Base-by-base conservation (phyloP, 176 grass and related monocot genomes). In the Lolium rigidum region DNA sequence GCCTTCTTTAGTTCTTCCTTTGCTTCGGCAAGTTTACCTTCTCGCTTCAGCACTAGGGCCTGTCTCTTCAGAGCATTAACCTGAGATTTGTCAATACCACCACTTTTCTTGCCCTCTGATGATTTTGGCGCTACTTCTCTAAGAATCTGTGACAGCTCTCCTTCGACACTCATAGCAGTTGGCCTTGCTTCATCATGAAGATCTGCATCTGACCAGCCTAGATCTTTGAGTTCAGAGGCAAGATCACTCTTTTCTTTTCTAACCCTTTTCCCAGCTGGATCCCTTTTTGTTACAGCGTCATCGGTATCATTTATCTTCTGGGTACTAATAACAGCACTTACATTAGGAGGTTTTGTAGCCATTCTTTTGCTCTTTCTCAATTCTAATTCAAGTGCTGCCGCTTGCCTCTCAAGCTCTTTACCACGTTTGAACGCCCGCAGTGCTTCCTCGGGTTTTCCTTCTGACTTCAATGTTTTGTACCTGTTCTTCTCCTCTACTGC, bases 1-100 rank as follows among this genome's bases (percentile, higher is more conserved):
- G 96, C 96, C 69, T 89, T 95, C 81, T 98, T 98, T 63, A 98
- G 88, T 78, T 98, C 96, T 90, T 98, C 96, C 86, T 98, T 98
- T 61, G 96, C 93, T 90, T 98, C 96, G 2, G 86, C 50, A 87
- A 98, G 83, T 86, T 87, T 95, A n/a, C 96, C 96, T 85, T 95
- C 90, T 70, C 90, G 71, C 84, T 98, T 98, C 70, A 95, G 81
- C 82, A 91, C 49, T 78, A 94, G 89, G 61, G 96, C 96, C 82
- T 87, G 90, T 63, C 91, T 98, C 89, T 98, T 98, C 43, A 94
- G 76, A 82, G 90, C 91, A 87, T 92, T 94, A 75, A 95, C 93
- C 88, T 95, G 80, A 64, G 93, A 98, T 78, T 94, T 98, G 83
- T 94, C 86, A 7, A 92, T 78, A 54, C 81, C 88, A 26, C 80